Evolutionary conservation across 441 rosid species (phyloP), one percentile per base, ranked within the genome.

Genomic region (Erysimum cheiri): DNA sequence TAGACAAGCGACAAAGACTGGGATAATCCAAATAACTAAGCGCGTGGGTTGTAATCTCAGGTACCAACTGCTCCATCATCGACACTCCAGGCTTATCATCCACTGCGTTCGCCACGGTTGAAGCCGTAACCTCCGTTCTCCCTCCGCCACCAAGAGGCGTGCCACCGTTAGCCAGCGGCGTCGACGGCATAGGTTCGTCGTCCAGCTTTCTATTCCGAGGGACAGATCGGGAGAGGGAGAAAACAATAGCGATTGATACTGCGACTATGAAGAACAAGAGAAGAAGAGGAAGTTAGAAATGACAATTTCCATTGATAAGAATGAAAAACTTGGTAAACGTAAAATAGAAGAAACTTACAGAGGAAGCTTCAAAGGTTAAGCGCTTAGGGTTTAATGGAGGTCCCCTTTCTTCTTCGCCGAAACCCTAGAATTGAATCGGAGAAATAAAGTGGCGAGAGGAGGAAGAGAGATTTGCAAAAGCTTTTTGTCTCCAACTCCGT

Each of bases 41-140:
- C 24, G 96, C 93, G 83, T 95, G 99, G 1, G 98, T 90, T 13
- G 93, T 95, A 69, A 95, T 95, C 83, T 95, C 99, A 44, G 99
- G 98, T 46, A 90, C 98, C 73, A 95, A 80, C 81, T 92, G 97
- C 84, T 95, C 98, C 96, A 92, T 95, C 97, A 95, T 95, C 9
- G 99, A 92, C 1, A 95, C 93, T 12, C 82, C 85, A 33, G 83
- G 82, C 40, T 82, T 82, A 80, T 88, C 97, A 61, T 64, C 49
- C n/a, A 19, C 31, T 15, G 28, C 50, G 50, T 46, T 46, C 14
- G 67, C 75, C 52, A 71, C 73, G 6, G 37, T 22, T 7, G 77
- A 48, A 48, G 37, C 60, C 31, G 50, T 44, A 19, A 36, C 78
- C 31, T 72, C 82, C 35, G 68, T 60, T 46, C 47, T 67, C 36